Evolutionary conservation across 2,329 filamentous ascomycete species (phyloP), one percentile per base, ranked within the genome.

Genomic region (Fusarium neocosmosporiellum): DNA sequence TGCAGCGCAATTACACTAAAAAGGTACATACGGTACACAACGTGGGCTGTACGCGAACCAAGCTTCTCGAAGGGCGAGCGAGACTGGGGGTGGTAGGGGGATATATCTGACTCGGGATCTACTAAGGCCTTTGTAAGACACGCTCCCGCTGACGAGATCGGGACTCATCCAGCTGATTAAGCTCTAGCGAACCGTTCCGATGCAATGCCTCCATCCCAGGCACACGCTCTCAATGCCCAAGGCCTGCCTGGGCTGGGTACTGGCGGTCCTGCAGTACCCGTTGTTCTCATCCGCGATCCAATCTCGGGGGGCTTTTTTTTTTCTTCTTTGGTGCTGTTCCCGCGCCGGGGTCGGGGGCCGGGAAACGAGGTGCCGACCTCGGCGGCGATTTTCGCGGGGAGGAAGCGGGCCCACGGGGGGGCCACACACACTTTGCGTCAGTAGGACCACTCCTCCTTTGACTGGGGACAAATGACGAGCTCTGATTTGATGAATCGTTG

Each of bases 361-460:
- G 57, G 59, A 74, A 53, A 67, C 58, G 67, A 61, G 57, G 41
- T 73, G 75, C 75, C 75, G 75, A 77, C 66, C 63, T 77, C 75
- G 75, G 75, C 75, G 73, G 62, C 29, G 61, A 39, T 71, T 71
- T 66, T 73, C 63, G 64, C 69, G 69, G 69, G 55, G 50, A 55
- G 54, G 43, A 55, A 65, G 58, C 57, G 59, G 57, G 57, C 61
- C 70, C 59, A 50, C 36, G 37, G 57, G 54, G 43, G 33, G 54
- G 18, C 43, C 18, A 31, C 27, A 53, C 43, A 27, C 48, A 43
- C 59, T 36, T 73, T 68, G 63, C 73, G 54, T 72, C 63, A 72
- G 54, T 64, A 68, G 68, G 62, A 48, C 63, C 62, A 60, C 69
- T 69, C 39, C 62, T 61, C 61, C 63, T 60, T 57, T 24, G 31